Evolutionary conservation across 805 yeast species (phyloP).

Genomic region (Ogataea angusta): DNA sequence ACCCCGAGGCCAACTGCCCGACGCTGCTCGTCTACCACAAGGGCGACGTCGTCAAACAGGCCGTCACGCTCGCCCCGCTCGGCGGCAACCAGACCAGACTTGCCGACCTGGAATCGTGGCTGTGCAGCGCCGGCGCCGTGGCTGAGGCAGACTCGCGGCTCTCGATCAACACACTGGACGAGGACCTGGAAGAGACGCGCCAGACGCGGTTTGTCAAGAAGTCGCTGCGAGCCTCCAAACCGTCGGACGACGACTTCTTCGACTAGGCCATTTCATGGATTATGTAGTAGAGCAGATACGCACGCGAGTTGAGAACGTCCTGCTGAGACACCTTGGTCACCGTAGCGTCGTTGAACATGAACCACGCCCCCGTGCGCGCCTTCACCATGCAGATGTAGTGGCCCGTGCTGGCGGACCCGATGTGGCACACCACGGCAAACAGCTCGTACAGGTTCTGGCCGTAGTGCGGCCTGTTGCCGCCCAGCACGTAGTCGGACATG

Average conservation of each 20-base stretch:
- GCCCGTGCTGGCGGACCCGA: slow-evolving; percentile 93
- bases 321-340: slow-evolving; percentile 63
- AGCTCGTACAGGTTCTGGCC: slow-evolving; percentile 59
- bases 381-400: slow-evolving; percentile 85
- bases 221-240: slow-evolving; percentile 43
- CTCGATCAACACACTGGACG: slow-evolving; percentile 51
- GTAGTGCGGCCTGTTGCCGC: slow-evolving; percentile 3
- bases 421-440: slow-evolving; percentile 83
- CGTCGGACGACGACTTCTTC: slow-evolving; percentile 44
- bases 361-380: slow-evolving; percentile 76
- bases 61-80: slow-evolving; percentile 70
- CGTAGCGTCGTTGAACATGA: slow-evolving; percentile 84
- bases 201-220: slow-evolving; percentile 55
- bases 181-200: slow-evolving; percentile 51
- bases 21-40: slow-evolving; percentile 80
- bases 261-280: slow-evolving; percentile 43
- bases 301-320: slow-evolving; percentile 67
- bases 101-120: slow-evolving; percentile 67
- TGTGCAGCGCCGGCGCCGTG: slow-evolving; percentile 67
- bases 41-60: slow-evolving; percentile 76
- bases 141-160: slow-evolving; percentile 66
- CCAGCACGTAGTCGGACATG: slow-evolving; percentile 54
- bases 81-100: slow-evolving; percentile 79
- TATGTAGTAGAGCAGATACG: slow-evolving; percentile 76
- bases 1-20: slow-evolving; percentile 89